Percentiles rank a stretch among this genome's conserved stretches.
phyloP scores from a whole-genome alignment of 1,139 yeast species.

The Yamadazyma atmosphaerica region DNA sequence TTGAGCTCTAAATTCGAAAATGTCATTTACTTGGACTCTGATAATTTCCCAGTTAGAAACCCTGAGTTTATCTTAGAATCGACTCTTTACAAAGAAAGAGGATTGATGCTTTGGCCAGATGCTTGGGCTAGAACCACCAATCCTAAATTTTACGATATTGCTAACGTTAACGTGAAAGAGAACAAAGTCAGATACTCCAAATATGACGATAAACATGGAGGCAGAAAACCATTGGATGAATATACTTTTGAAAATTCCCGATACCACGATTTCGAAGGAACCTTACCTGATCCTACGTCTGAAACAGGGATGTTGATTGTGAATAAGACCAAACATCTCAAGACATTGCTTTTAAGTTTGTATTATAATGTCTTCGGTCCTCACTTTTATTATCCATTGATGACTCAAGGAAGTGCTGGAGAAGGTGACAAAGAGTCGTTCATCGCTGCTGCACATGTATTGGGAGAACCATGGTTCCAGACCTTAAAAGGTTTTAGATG shows the following conservation, averaged over 20 bases:
- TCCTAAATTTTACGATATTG: slow-evolving; percentile 47
- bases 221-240: slow-evolving; percentile 27
- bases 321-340: slow-evolving; percentile 51
- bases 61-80: slow-evolving; percentile 51
- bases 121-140: slow-evolving; percentile 53
- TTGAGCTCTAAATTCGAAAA: slow-evolving; percentile 59
- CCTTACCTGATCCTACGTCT: slow-evolving; percentile 62
- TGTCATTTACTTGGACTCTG: slow-evolving; percentile 65
- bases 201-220: slow-evolving; percentile 29
- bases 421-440: slow-evolving; percentile 75
- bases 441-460: slow-evolving; percentile 60
- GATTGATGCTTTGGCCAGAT: slow-evolving; percentile 53
- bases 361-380: slow-evolving; percentile 67
- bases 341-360: slow-evolving; percentile 51
- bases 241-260: slow-evolving; percentile 36
- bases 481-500: slow-evolving; percentile 50
- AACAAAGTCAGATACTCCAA: slow-evolving; percentile 36
- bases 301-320: slow-evolving; percentile 66
- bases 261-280: slow-evolving; percentile 57
- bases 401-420: slow-evolving; percentile 70
- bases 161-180: slow-evolving; percentile 37
- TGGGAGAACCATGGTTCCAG: slow-evolving; percentile 53
- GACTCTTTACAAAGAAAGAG: slow-evolving; percentile 38
- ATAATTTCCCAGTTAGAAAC: slow-evolving; percentile 58
- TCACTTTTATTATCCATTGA: slow-evolving; percentile 54